Evolutionary conservation across 2,329 filamentous ascomycete genomes (phyloP), one percentile per base, ranked within the genome.

Genomic region (Westerdykella aurantiaca): DNA sequence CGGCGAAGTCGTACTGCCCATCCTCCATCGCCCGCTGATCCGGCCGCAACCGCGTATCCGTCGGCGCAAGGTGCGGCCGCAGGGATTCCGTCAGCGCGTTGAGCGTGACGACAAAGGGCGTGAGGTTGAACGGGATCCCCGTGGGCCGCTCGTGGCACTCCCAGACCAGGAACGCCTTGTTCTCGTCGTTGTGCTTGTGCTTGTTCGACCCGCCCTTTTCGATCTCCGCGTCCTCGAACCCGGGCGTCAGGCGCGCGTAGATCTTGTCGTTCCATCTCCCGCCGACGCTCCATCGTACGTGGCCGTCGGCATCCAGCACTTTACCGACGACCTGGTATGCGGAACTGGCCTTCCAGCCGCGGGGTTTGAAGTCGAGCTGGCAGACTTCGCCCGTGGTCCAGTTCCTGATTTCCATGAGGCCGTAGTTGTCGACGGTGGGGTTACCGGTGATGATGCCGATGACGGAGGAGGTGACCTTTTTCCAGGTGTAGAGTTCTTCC

Each of bases 21-120:
- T 97, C 90, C 66, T 98, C 93, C 93, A 98, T 98, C 2, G 93
- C 93, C 10, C 93, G 79, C 72, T 98, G 93, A 67, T 98, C 93
- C 0, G 93, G 91, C 23, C 93, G 79, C 25, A 95, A 74, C n/a
- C 93, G 79, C 1, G 91, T 95, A 66, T 98, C 93, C 0, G 93
- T 98, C 0, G 93, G 93, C 31, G 93, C 86, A 13, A 98, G 72
- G 70, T 85, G 81, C 4, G 84, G 80, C 41, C 72, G 74, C 14
- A 98, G 76, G n/a, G 79, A 74, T n/a, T 95, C 87, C 42, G 91
- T 85, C 39, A 96, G 77, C 53, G 90, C 88, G 69, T 98, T 98
- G 52, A 98, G 84, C 0, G 90, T 95, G 46, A 98, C 78, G 12
- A 90, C 93, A 62, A 98, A 97, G 0, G 93, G 91, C 0, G 93